Percentiles rank a stretch among this genome's conserved stretches.
Evolutionary conservation across 768 basidiomycete genomes (phyloP).

Genomic region (Tubosaeta brunneosetosa): DNA sequence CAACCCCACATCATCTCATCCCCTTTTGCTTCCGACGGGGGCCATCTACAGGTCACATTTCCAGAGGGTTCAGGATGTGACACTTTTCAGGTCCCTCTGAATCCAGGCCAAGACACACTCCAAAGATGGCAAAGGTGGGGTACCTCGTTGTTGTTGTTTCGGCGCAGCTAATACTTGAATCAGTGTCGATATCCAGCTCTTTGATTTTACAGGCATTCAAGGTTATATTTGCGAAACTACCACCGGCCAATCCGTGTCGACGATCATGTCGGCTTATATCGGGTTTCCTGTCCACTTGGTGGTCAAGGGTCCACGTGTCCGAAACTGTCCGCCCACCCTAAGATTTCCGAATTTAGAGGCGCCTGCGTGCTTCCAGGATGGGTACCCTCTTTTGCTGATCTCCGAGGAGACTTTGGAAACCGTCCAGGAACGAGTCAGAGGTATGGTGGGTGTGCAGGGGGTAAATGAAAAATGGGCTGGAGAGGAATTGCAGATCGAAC

Average conservation of each 20-base stretch:
- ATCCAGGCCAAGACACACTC: conserved; percentile 47
- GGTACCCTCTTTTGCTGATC: conserved; percentile 63
- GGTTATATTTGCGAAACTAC: conserved; percentile 59
- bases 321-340: conserved; percentile 46
- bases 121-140: conserved; percentile 55
- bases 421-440: conserved; percentile 45
- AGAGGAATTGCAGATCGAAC: conserved; percentile 50
- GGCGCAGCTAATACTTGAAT: background rate
- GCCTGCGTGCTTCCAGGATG: conserved; percentile 61
- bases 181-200: conserved; percentile 52
- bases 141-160: background rate
- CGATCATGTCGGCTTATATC: conserved; percentile 57
- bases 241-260: conserved; percentile 43
- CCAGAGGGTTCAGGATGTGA: conserved; percentile 55
- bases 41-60: conserved; percentile 52
- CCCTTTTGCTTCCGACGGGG: conserved; percentile 40
- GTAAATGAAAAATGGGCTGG: conserved; percentile 50
- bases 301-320: conserved; percentile 58
- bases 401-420: conserved; percentile 60
- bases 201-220: conserved; percentile 41
- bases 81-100: conserved; percentile 55
- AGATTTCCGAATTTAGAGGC: conserved; percentile 57
- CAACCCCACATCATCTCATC: conserved; percentile 50
- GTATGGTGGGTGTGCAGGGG: conserved; percentile 45
- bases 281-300: conserved; percentile 57